Percentiles rank a stretch among this genome's conserved stretches.
Conservation (phyloP, 192 early-diverging fungal species). For the Piromyces finnis region DNA sequence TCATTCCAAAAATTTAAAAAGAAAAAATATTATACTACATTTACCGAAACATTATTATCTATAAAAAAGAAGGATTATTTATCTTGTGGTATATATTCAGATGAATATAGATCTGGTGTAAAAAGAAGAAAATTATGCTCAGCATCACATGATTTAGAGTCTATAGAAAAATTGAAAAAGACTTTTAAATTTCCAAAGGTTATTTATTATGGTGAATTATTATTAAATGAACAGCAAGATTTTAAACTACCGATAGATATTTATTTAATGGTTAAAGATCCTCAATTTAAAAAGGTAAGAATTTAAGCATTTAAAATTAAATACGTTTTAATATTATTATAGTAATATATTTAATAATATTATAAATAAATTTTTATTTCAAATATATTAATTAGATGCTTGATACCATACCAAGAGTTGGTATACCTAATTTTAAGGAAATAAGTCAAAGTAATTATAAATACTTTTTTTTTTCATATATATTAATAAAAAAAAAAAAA, state of each 20-base stretch:
- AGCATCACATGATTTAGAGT: background rate
- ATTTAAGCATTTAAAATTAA: too few relatives aligned
- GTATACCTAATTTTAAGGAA: background rate
- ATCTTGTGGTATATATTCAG: background rate
- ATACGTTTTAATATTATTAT: too few relatives aligned
- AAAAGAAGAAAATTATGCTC: background rate
- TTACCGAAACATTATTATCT: background rate
- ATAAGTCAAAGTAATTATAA: background rate
- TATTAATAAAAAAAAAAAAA: too few relatives aligned
- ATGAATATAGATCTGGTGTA: background rate
- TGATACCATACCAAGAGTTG: background rate
- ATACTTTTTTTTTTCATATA: too few relatives aligned
- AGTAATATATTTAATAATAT: too few relatives aligned
- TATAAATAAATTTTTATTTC: too few relatives aligned
- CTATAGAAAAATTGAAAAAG: background rate
- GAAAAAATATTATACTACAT: background rate
- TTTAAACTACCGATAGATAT: constrained; percentile 53
- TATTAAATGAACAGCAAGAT: constrained; percentile 31
- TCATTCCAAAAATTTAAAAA: background rate
- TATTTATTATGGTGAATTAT: constrained; percentile 30
- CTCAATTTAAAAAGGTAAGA: background rate
- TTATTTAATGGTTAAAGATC: constrained; percentile 2
- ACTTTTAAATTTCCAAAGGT: constrained; percentile 35
- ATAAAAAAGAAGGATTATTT: background rate
- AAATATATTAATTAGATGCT: background rate